These are phyloP conservation scores for Fusarium sp. DNA, from an alignment of 2,329 filamentous ascomycete genomes.

Conservation along the genomic window DNA sequence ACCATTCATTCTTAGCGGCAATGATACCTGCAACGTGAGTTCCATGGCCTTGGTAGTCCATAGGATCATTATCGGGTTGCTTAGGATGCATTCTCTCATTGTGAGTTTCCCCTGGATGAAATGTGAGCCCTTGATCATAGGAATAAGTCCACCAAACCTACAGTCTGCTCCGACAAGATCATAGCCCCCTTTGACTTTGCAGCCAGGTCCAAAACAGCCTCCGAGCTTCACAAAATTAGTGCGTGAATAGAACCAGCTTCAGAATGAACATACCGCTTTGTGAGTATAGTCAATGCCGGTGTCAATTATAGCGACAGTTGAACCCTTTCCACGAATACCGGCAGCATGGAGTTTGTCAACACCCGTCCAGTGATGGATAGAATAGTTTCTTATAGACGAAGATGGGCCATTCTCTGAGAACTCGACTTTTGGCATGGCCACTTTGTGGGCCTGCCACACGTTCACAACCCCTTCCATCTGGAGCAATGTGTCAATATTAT, in stretches of 20 bases:
- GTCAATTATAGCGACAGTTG: slow-evolving; percentile 52
- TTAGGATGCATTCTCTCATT: slow-evolving; percentile 44
- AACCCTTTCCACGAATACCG: slow-evolving; percentile 51
- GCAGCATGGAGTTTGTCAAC: slow-evolving; percentile 50
- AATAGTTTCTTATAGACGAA: slow-evolving; percentile 42
- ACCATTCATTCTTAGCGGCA: slow-evolving; percentile 53
- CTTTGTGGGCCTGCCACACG: slow-evolving; percentile 48
- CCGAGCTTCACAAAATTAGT: slow-evolving; percentile 44
- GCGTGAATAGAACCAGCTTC: background rate
- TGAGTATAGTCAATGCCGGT: slow-evolving; percentile 53
- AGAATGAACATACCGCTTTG: slow-evolving; percentile 42
- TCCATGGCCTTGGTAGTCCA: slow-evolving; percentile 49
- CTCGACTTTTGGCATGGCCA: slow-evolving; percentile 36
- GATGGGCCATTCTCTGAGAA: slow-evolving; percentile 21
- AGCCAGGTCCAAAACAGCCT: slow-evolving; percentile 51
- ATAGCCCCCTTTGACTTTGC: slow-evolving; percentile 51
- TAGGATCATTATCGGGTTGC: slow-evolving; percentile 48
- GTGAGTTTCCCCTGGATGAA: slow-evolving; percentile 42
- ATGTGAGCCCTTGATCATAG: slow-evolving; percentile 7
- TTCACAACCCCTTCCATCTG: slow-evolving; percentile 48
- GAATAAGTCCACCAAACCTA: slow-evolving; percentile 20
- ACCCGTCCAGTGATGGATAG: slow-evolving; percentile 51
- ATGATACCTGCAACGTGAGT: slow-evolving; percentile 60
- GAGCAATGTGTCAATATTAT: slow-evolving; percentile 47
- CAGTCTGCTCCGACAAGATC: slow-evolving; percentile 49